Base-by-base conservation (phyloP, 345 rosid species). In the Murraya paniculata region DNA sequence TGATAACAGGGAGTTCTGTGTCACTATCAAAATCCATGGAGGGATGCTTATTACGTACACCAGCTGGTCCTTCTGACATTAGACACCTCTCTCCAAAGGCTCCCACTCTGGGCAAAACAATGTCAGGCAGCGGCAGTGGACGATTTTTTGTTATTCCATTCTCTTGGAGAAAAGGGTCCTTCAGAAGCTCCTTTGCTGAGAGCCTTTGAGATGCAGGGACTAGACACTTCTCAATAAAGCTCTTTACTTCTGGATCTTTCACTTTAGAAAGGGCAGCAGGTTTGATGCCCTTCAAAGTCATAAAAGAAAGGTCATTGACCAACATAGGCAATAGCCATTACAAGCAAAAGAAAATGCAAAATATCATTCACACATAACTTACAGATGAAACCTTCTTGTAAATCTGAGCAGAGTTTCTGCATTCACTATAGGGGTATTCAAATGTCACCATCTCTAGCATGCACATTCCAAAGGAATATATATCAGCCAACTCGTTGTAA, bases 381-480 rank as follows among this genome's bases (percentile, higher is more conserved):
- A 93, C 97, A 78, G 90, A 88, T 73, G 98, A 86, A 64, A 93
- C 98, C 85, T 91, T 93, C 91, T 90, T 91, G 85, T 93, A 93
- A 74, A 93, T 93, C 88, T 93, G 95, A 59, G 98, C 98, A 25
- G 93, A 89, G 84, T 91, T 93, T 81, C 50, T 86, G 86, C 98
- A 93, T 84, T 91, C 94, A 58, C 91, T 87, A 72, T 93, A 93
- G 8, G 98, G 98, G 79, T 90, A 90, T 76, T 91, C 96, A 84
- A 91, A 89, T 55, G 98, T 93, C 60, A 88, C 94, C 94, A 93
- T 89, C 88, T 93, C 96, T 78, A 93, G 81, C 90, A 91, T 89
- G 85, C 98, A 91, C 98, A 93, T 89, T 59, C 98, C 98, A 76
- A 93, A 93, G 35, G 98, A 90, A 80, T 90, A 91, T 39, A 93